Percentiles rank a stretch among this genome's conserved stretches.
Conservation (phyloP, 2,329 filamentous ascomycete genomes). For the Cercospora sp. region DNA sequence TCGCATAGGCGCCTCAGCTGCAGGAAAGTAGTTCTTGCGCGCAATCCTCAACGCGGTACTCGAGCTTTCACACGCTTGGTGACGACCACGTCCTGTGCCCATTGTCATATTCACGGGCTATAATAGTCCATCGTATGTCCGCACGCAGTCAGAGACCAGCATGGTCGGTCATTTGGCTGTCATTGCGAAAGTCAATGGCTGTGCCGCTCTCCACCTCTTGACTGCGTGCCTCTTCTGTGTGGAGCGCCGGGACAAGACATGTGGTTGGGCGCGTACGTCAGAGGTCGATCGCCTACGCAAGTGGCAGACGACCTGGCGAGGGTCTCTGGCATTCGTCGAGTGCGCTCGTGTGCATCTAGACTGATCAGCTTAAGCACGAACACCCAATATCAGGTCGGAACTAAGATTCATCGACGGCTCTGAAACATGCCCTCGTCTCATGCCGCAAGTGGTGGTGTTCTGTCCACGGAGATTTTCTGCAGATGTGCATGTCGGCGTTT, state of each 20-base stretch:
- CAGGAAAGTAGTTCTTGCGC: slow-evolving; percentile 3
- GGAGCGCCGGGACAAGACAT: not conserved
- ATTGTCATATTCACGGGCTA: not conserved
- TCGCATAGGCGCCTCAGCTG: slow-evolving; percentile 2
- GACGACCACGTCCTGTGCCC: not conserved
- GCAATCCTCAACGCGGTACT: not conserved
- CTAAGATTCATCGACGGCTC: slow-evolving; percentile 2
- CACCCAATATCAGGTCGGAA: not conserved
- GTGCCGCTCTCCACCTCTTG: slow-evolving; percentile 5
- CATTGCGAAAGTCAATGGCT: slow-evolving; percentile 17
- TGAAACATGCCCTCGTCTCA: not conserved
- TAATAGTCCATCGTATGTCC: slow-evolving; percentile 10
- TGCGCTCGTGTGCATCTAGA: slow-evolving; percentile 19
- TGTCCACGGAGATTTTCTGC: not conserved
- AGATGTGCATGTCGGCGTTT: not conserved
- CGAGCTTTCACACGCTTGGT: not conserved
- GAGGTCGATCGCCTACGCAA: slow-evolving; percentile 21
- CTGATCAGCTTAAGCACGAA: not conserved
- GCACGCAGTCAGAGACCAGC: not conserved
- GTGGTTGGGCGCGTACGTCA: slow-evolving; percentile 4
- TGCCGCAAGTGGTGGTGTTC: not conserved
- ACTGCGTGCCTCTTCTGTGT: slow-evolving; percentile 2
- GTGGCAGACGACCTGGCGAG: slow-evolving; percentile 12
- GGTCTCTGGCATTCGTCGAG: slow-evolving; percentile 36
- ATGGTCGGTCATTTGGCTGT: slow-evolving; percentile 10